phyloP scores from a whole-genome alignment of 1,284 basidiomycete genomes.

The Ganoderma multipileum region DNA sequence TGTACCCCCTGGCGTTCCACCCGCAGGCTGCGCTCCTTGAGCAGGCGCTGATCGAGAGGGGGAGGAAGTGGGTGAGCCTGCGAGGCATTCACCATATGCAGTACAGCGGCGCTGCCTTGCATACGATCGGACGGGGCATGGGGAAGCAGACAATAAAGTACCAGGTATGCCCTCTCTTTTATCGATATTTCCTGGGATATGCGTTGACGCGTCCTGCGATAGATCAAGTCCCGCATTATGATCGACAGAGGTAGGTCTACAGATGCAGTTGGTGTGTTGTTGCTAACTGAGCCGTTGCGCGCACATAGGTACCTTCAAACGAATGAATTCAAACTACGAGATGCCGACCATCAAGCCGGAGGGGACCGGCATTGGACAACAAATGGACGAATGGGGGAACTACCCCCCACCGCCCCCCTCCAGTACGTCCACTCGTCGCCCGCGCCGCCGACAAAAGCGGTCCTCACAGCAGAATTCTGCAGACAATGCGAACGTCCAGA shows the following conservation, averaged over 20 bases:
- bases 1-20: conserved; percentile 59
- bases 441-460: neutral
- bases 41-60: conserved; percentile 49
- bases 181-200: neutral
- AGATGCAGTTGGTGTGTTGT: neutral
- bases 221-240: conserved; percentile 53
- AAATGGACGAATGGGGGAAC: neutral
- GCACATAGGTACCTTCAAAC: conserved; percentile 46
- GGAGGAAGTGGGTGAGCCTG: conserved; percentile 57
- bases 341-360: conserved; percentile 42
- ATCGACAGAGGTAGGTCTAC: conserved; percentile 52
- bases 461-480: neutral
- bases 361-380: neutral
- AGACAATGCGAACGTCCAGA: conserved; percentile 25
- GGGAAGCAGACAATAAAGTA: conserved; percentile 48
- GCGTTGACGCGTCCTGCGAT: neutral
- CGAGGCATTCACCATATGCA: conserved; percentile 61
- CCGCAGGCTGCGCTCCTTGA: conserved; percentile 45
- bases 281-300: neutral
- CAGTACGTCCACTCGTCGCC: neutral
- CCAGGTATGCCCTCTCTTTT: conserved; percentile 44
- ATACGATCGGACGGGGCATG: neutral
- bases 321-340: conserved; percentile 54
- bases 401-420: neutral
- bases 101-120: conserved; percentile 56